Evolutionary conservation across 768 basidiomycete species (phyloP).

Genomic region (Lenzites betulinus): DNA sequence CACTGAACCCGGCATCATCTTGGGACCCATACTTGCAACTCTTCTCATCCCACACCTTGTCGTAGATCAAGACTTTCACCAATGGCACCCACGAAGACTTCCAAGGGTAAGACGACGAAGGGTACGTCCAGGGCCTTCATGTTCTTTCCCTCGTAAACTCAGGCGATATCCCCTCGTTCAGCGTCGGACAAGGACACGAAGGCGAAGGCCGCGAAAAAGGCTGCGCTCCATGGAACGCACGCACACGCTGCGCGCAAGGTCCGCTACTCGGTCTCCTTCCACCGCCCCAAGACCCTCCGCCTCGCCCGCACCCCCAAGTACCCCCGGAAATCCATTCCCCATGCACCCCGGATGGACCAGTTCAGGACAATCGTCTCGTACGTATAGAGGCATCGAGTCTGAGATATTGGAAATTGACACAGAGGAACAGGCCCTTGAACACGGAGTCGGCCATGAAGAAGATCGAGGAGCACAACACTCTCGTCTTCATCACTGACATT

Average conservation of each 20-base stretch:
- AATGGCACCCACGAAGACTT: constrained; percentile 72
- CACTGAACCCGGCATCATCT: background rate
- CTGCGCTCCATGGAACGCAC: constrained; percentile 85
- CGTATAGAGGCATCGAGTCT: constrained; percentile 33
- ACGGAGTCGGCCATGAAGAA: constrained; percentile 99
- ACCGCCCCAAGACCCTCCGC: constrained; percentile 91
- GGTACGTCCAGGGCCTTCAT: constrained; percentile 34
- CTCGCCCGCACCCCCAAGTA: constrained; percentile 86
- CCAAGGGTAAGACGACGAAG: constrained; percentile 61
- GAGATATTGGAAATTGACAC: background rate
- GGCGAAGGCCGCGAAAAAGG: constrained; percentile 96
- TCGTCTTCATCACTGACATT: constrained; percentile 97
- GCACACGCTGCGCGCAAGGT: constrained; percentile 78
- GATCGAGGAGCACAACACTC: constrained; percentile 99
- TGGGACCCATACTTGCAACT: background rate
- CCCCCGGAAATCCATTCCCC: constrained; percentile 92
- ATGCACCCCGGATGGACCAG: constrained; percentile 95
- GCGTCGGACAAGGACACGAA: constrained; percentile 50
- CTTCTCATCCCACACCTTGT: background rate
- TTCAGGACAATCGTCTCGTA: constrained; percentile 92
- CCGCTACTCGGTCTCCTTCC: constrained; percentile 87
- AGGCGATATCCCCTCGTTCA: constrained; percentile 6
- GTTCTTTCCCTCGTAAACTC: background rate
- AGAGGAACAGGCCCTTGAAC: constrained; percentile 68
- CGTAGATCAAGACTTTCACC: constrained; percentile 18